Conservation (phyloP, 768 basidiomycete species). For the Leucocoprinus leucothites region DNA sequence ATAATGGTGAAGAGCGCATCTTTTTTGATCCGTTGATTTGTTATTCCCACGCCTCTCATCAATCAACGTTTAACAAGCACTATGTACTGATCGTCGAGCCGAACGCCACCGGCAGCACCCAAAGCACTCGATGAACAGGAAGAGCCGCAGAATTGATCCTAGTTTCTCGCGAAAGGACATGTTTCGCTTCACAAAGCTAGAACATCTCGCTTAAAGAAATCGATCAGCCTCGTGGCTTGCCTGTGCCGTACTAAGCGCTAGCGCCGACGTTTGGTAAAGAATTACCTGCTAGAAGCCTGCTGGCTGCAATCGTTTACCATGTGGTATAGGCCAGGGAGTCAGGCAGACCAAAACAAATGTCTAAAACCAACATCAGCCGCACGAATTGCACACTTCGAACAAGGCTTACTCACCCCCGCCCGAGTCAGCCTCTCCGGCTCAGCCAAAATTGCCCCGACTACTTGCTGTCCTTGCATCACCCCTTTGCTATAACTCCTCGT, state of each 20-base stretch:
- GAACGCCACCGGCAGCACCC: not conserved
- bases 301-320: not conserved
- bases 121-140: not conserved
- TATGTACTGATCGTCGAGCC: not conserved
- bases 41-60: not conserved
- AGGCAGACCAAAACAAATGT: not conserved
- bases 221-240: not conserved
- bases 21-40: constrained; percentile 1
- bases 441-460: not conserved
- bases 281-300: not conserved
- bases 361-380: not conserved
- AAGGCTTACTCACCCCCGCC: not conserved
- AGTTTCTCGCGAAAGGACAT: no score
- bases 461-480: not conserved
- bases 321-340: no score
- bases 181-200: not conserved
- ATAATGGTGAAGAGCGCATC: not conserved
- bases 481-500: not conserved
- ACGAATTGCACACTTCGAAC: not conserved
- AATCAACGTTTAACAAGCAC: not conserved
- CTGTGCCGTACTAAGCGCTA: not conserved
- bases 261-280: no score
- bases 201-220: not conserved
- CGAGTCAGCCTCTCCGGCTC: not conserved
- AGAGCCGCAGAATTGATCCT: not conserved